Base-by-base conservation (phyloP, 345 rosid species). In the Rhodamnia rubescens region DNA sequence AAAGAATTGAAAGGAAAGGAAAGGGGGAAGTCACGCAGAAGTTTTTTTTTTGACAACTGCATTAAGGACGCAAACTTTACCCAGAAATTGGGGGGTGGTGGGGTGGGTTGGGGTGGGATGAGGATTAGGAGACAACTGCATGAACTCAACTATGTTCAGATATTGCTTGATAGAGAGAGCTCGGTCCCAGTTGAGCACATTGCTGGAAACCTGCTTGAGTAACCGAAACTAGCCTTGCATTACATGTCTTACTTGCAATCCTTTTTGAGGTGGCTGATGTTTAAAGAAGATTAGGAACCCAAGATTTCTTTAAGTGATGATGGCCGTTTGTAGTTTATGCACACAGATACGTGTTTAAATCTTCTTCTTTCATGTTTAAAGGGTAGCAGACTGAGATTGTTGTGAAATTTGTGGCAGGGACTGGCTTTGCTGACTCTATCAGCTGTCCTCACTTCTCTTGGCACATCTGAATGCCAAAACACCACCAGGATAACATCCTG, bases 401-500 rank as follows among this genome's bases (percentile, higher is more conserved):
- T 44, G 52, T 50, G 56, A 51, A 32, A 61, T 75, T 11, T 42
- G 5, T 26, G 56, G 27, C 89, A 85, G 89, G 93, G 93, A 6
- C 90, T 91, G 83, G 89, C 89, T 69, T 82, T 88, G 87, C 55
- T 91, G 61, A 91, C 93, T 27, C 83, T 91, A 49, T 91, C 93
- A 16, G 90, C 93, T 3, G 58, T 85, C 7, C 89, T 91, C 53
- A 91, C 90, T 21, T 82, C 85, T 24, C 83, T 85, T 78, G 82
- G 89, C 82, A 85, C 90, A 75, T 89, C 89, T 1, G 87, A 74
- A 55, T 90, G 92, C 85, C 78, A 85, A 10, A 85, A 78, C 51
- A 85, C 75, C 12, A 29, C 84, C 11, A 58, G 24, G 11, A 89
- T 89, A 84, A 83, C 86, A 57, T 78, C 89, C 47, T 91, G 92